phyloP scores from a whole-genome alignment of 257 asterid genomes.

The Eustoma russellianum region DNA sequence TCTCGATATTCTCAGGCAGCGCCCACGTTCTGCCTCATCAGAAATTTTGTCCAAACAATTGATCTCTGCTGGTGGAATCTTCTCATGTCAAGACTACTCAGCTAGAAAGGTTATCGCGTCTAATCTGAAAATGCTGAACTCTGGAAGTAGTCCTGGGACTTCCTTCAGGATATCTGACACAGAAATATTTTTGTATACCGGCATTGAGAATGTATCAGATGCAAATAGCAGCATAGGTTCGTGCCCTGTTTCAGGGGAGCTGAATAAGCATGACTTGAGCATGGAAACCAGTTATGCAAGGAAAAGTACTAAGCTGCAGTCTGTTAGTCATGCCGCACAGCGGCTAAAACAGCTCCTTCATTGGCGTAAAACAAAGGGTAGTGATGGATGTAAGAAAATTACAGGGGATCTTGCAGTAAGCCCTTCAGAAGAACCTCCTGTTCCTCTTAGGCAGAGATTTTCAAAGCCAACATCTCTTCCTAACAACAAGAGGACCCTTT shows the following conservation, averaged over 20 bases:
- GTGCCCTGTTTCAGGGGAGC: conserved; percentile 37
- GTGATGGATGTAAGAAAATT: conserved; percentile 28
- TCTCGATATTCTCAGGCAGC: conserved; percentile 61
- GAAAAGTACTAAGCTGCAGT: conserved; percentile 20
- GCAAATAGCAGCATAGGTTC: conserved; percentile 30
- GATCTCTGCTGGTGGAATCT: conserved; percentile 78
- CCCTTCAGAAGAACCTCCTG: conserved; percentile 31
- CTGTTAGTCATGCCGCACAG: conserved; percentile 32
- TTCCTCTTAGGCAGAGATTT: conserved; percentile 68
- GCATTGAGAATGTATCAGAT: conserved; percentile 48
- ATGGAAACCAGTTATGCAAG: conserved; percentile 15
- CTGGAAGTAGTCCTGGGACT: conserved; percentile 79
- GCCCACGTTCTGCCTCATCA: conserved; percentile 58
- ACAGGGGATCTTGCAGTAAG: conserved; percentile 14
- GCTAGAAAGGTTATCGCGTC: conserved; percentile 68
- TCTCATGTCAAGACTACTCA: conserved; percentile 53
- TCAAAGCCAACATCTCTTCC: conserved; percentile 41
- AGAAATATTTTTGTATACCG: conserved; percentile 62
- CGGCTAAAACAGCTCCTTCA: conserved; percentile 52
- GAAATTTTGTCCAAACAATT: conserved; percentile 57
- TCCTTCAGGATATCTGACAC: conserved; percentile 72
- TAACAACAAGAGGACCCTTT: conserved; percentile 62
- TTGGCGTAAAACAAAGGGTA: conserved; percentile 49
- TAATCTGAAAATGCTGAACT: conserved; percentile 57
- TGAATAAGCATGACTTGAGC: conserved; percentile 18